These are phyloP conservation scores for Claviceps cyperi DNA, from an alignment of 2,329 filamentous ascomycete genomes.

Conservation along the genomic window DNA sequence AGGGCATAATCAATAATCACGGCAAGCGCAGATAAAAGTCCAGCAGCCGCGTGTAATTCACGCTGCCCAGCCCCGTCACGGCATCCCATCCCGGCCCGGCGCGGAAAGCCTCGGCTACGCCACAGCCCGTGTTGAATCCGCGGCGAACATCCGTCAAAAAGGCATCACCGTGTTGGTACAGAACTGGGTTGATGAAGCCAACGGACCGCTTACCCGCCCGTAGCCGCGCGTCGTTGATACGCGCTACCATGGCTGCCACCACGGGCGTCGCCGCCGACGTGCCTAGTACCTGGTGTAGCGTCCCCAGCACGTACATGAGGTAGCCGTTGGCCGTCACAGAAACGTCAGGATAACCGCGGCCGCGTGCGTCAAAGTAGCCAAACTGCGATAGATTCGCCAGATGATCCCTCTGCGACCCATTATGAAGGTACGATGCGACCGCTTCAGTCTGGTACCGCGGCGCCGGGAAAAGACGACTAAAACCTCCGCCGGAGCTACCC, in stretches of 20 bases:
- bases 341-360: slow-evolving; percentile 48
- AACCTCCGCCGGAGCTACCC: slow-evolving; percentile 36
- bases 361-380: slow-evolving; percentile 27
- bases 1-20: neutral
- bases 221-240: slow-evolving; percentile 49
- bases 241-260: slow-evolving; percentile 45
- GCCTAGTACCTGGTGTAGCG: slow-evolving; percentile 14
- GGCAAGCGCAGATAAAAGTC: neutral
- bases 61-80: slow-evolving; percentile 29
- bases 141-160: slow-evolving; percentile 18
- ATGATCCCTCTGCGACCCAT: slow-evolving; percentile 17
- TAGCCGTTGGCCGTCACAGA: slow-evolving; percentile 32
- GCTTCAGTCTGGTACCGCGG: slow-evolving; percentile 30
- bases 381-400: slow-evolving; percentile 13
- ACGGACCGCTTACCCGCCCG: slow-evolving; percentile 33
- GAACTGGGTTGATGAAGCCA: slow-evolving; percentile 48
- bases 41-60: slow-evolving; percentile 9
- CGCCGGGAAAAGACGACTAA: slow-evolving; percentile 30
- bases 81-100: slow-evolving; percentile 20
- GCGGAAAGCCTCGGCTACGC: neutral
- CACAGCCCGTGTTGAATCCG: slow-evolving; percentile 5
- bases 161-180: slow-evolving; percentile 27
- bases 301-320: slow-evolving; percentile 17
- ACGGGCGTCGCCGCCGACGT: slow-evolving; percentile 43
- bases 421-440: slow-evolving; percentile 28